Percentiles rank a stretch among this genome's conserved stretches.
phyloP scores from a whole-genome alignment of 2,329 filamentous ascomycete species.

The Fusarium neocosmosporiellum region DNA sequence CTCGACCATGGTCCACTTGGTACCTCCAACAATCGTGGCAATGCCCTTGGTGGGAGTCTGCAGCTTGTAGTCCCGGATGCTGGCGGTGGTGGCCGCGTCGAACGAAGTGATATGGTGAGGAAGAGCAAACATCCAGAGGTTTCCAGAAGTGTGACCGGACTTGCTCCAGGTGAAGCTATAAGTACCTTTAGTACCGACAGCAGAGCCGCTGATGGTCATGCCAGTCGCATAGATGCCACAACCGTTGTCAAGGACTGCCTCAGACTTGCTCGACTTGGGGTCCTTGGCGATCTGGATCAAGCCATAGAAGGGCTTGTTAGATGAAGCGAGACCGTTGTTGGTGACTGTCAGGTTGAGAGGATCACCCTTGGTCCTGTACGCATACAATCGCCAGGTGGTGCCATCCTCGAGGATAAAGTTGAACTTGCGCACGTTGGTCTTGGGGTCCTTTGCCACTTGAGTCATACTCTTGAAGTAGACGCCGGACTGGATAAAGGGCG shows the following conservation, averaged over 20 bases:
- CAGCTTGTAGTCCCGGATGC: constrained; percentile 68
- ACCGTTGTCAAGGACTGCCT: constrained; percentile 78
- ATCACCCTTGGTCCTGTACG: constrained; percentile 67
- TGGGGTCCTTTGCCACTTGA: constrained; percentile 64
- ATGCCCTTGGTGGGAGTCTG: constrained; percentile 88
- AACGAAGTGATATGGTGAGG: constrained; percentile 89
- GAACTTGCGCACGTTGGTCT: constrained; percentile 79
- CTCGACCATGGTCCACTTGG: constrained; percentile 84
- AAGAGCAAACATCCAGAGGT: constrained; percentile 85
- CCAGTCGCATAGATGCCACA: constrained; percentile 79
- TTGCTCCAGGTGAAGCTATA: constrained; percentile 83
- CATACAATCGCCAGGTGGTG: constrained; percentile 84
- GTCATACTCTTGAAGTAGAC: constrained; percentile 79
- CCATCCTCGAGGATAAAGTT: constrained; percentile 77
- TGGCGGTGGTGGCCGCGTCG: constrained; percentile 64
- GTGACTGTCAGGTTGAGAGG: constrained; percentile 75
- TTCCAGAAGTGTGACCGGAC: constrained; percentile 68
- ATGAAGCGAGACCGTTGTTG: constrained; percentile 73
- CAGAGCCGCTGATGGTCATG: constrained; percentile 72
- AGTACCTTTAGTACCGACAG: constrained; percentile 68
- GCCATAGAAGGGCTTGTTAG: constrained; percentile 77
- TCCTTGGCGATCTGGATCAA: constrained; percentile 87
- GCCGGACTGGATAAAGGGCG: constrained; percentile 78
- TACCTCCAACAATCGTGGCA: constrained; percentile 76
- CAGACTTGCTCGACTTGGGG: constrained; percentile 64